Base-by-base conservation (phyloP, 176 grass and related monocot species). In the Leersia perrieri region DNA sequence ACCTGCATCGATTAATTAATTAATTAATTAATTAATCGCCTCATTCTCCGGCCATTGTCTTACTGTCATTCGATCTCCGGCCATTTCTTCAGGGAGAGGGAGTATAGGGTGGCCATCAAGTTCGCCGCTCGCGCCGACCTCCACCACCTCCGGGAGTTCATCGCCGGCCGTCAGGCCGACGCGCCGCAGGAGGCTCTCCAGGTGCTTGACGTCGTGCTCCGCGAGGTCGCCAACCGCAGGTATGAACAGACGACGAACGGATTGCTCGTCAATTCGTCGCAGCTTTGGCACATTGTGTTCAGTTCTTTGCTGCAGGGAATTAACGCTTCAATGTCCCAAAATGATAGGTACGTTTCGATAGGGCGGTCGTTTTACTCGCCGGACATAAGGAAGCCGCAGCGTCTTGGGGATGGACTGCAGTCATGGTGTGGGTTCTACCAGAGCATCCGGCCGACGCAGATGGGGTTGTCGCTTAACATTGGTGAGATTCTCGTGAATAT, bases 391-490 rank as follows among this genome's bases (percentile, higher is more conserved):
- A 97, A 83, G 85, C 94, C 94, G 45, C 91, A 97, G 80, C 80
- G 91, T 65, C 88, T 97, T 3, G 91, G 94, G 8, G 94, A 97
- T 8, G 94, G 94, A 42, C 90, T 97, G 45, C 91, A 97, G 70
- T 97, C 94, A 4, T 97, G 94, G 94, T 89, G 91, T 65, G 94
- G 94, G 60, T 97, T 97, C 85, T 97, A 97, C 83, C 94, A 97
- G 86, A 97, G 94, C 87, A 91, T 97, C 70, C 83, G 94, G 58
- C 91, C 94, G 32, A 97, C 91, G 3, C 94, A 97, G 85, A 97
- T 97, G 94, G 94, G 94, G 27, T 78, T 97, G 51, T 97, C 94
- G 31, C 88, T 97, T 6, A 97, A 97, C 88, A 97, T 97, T 41
- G 94, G 94, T 91, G 75, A 90, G 88, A 76, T 38, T 29, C 66